Percentiles rank a stretch among this genome's conserved stretches.
These are phyloP conservation scores for Populus davidiana DNA, from an alignment of 345 rosid genomes.

Conservation along the genomic window DNA sequence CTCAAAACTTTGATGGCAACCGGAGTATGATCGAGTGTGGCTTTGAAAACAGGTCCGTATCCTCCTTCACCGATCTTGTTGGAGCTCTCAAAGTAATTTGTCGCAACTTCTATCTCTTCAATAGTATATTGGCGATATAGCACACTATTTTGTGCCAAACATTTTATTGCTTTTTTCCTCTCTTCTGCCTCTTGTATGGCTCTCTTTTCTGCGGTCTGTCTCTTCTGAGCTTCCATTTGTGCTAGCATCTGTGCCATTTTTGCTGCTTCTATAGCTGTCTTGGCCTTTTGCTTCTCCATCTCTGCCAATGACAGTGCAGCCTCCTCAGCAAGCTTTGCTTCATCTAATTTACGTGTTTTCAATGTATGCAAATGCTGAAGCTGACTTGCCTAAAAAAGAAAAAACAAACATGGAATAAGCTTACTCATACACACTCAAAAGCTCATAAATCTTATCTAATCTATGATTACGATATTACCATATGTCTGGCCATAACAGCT, in stretches of 20 bases:
- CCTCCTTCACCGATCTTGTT: constrained; percentile 88
- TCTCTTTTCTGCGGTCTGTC: constrained; percentile 42
- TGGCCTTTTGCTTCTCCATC: constrained; percentile 43
- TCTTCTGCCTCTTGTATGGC: constrained; percentile 35
- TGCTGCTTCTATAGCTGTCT: constrained; percentile 38
- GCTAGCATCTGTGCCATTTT: constrained; percentile 36
- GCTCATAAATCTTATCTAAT: neutral
- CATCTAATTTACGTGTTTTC: constrained; percentile 39
- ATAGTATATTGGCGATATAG: constrained; percentile 53
- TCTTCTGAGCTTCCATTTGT: constrained; percentile 48
- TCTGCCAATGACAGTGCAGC: constrained; percentile 41
- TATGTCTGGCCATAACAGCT: constrained; percentile 30
- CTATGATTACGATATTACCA: constrained; percentile 36
- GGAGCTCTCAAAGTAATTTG: constrained; percentile 46
- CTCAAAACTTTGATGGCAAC: constrained; percentile 80
- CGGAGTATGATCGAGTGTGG: constrained; percentile 44
- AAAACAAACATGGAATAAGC: constrained; percentile 16
- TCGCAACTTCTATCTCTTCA: constrained; percentile 59
- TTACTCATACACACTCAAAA: neutral
- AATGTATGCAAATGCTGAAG: constrained; percentile 31
- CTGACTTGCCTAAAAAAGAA: constrained; percentile 37
- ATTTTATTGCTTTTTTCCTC: constrained; percentile 18
- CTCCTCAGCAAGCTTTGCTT: constrained; percentile 37
- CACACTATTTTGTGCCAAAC: constrained; percentile 15
- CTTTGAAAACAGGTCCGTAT: constrained; percentile 76